Evolutionary conservation across 257 asterid genomes (phyloP), one percentile per base, ranked within the genome.

Genomic region (Rehmannia glutinosa): DNA sequence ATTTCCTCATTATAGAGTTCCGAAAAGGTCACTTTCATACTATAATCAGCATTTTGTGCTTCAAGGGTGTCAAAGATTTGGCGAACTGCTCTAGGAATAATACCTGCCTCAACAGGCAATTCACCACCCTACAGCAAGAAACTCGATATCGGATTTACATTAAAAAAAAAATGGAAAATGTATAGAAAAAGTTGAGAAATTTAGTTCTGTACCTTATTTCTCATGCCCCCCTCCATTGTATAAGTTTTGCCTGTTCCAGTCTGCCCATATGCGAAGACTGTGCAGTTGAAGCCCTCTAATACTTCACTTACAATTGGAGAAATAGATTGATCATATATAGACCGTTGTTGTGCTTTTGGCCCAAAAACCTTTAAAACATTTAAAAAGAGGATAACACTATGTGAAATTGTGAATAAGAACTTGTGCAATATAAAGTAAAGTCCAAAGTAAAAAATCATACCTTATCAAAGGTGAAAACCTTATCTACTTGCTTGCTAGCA

Each of bases 221-320:
- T 87, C 91, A 82, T 84, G 63, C 94, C 94, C 35, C 95, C 96
- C 57, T 90, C 94, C 96, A 90, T 85, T 32, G 96, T 83, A 75
- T 87, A 90, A 10, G 96, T 87, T 67, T 87, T 87, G 30, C 95
- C 95, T 4, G 96, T 87, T 60, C 93, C 95, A 11, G 96, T 87
- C 73, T 87, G 93, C 70, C 97, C 96, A 66, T 90, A 90, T 0
- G 96, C 96, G 73, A 90, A 90, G 16, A 85, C 90, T 1, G 96
- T 90, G 76, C 97, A 87, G 67, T 87, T 90, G 79, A 82, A 90
- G 38, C 96, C 97, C 41, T 84, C 96, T 52, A 90, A 80, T 32
- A 87, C 95, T 71, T 90, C 94, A 65, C 77, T 75, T 60, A 90
- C 97, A 60, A 90, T 82, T 20, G 97, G 94, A 12, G 86, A 79